phyloP scores from a whole-genome alignment of 2,329 filamentous ascomycete genomes.

The Lecanicillium sp. region DNA sequence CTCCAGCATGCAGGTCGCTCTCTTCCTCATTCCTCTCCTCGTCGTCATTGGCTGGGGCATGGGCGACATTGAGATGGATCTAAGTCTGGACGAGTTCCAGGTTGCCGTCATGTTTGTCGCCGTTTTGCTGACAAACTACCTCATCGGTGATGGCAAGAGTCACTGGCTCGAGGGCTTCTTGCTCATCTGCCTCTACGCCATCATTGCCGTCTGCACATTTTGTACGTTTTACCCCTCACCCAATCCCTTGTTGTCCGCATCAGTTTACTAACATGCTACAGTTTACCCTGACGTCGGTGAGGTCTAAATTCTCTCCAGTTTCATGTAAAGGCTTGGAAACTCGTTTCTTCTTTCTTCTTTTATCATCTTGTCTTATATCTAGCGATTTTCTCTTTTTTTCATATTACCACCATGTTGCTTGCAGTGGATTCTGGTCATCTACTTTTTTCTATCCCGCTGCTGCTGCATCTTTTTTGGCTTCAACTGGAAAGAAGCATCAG shows the following conservation, averaged over 20 bases:
- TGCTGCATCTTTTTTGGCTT: no score
- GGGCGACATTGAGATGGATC: slow-evolving; percentile 64
- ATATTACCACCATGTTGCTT: background rate
- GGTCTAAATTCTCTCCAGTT: background rate
- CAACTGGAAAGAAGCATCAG: no score
- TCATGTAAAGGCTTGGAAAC: background rate
- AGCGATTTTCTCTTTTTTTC: background rate
- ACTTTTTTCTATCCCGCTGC: no score
- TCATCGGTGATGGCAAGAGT: slow-evolving; percentile 76
- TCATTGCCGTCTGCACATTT: slow-evolving; percentile 65
- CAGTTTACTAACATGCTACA: slow-evolving; percentile 2
- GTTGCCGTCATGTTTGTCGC: slow-evolving; percentile 79
- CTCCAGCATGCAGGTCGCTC: slow-evolving; percentile 72
- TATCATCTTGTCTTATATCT: background rate
- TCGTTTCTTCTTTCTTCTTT: background rate
- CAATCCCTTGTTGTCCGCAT: background rate
- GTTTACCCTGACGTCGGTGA: slow-evolving; percentile 4
- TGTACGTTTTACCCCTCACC: slow-evolving; percentile 38
- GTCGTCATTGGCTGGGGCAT: slow-evolving; percentile 76
- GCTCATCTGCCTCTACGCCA: slow-evolving; percentile 70
- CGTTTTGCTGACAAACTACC: slow-evolving; percentile 77
- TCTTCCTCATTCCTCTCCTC: slow-evolving; percentile 71
- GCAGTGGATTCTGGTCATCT: no score
- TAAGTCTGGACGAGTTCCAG: slow-evolving; percentile 86
- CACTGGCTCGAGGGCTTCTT: slow-evolving; percentile 77